phyloP scores from a whole-genome alignment of 345 rosid species.

The Garcia nutans region DNA sequence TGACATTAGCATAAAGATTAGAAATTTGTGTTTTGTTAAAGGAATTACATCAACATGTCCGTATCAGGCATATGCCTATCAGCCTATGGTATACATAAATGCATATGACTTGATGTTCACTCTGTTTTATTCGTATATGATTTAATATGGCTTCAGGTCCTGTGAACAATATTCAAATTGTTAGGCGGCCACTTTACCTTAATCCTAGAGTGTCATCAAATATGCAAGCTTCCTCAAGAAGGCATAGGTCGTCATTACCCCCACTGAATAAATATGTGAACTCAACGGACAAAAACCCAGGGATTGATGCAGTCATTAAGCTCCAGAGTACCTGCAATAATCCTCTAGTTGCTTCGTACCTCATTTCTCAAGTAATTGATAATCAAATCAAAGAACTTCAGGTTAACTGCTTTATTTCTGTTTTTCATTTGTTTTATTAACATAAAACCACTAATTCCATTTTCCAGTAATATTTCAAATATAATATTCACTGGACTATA shows the following conservation, averaged over 20 bases:
- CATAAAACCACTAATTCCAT: too few species aligned
- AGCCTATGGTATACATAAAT: too few species aligned
- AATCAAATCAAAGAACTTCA: constrained; percentile 64
- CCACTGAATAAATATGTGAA: constrained; percentile 61
- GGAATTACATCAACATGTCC: too few species aligned
- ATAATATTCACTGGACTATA: neutral
- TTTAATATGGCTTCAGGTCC: constrained; percentile 43
- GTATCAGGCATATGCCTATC: too few species aligned
- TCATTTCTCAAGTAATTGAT: constrained; percentile 45
- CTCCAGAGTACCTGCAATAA: constrained; percentile 36
- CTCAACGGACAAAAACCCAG: constrained; percentile 40
- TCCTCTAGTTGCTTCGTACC: constrained; percentile 31
- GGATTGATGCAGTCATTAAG: constrained; percentile 32
- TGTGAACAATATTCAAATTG: constrained; percentile 63
- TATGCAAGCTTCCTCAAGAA: constrained; percentile 47
- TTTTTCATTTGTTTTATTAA: neutral
- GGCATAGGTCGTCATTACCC: constrained; percentile 42
- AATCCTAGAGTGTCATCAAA: constrained; percentile 24
- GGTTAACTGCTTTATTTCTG: constrained; percentile 38
- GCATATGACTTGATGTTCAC: too few species aligned
- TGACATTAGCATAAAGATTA: too few species aligned
- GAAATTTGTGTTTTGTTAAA: too few species aligned
- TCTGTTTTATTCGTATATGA: neutral
- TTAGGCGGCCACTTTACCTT: constrained; percentile 36
- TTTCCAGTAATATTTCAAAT: neutral